Evolutionary conservation across 805 yeast genomes (phyloP), one percentile per base, ranked within the genome.

Genomic region (Saccharomycopsis lassenensis): DNA sequence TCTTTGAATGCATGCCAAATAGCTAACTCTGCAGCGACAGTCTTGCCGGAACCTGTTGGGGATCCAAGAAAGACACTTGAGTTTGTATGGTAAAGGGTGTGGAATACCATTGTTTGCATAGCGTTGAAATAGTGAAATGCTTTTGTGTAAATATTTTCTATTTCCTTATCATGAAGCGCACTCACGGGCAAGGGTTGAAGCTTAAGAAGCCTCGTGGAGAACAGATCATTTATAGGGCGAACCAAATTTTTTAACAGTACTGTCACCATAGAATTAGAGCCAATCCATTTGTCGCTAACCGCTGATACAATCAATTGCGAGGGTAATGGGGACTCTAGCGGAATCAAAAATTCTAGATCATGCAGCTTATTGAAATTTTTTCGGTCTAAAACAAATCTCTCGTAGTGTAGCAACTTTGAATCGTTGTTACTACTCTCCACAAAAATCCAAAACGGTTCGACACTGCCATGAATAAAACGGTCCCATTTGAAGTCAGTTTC

Each of bases 31-130:
- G 97, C 95, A 20, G 93, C 97, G 23, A 91, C 80, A 0, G 98
- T 91, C 56, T 91, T 91, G 47, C 99, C 99, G 0, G 96, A 89
- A 17, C 98, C 98, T 2, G 98, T 91, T 2, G 99, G 99, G 0
- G 97, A 86, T 7, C 99, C 99, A 30, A 91, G 83, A 55, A 91
- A 82, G 0, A 80, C 87, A 53, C 81, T 82, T 1, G 79, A 69
- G 44, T 80, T 72, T 1, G 79, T 61, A 55, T 91, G 76, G 59
- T 87, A 91, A 31, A 91, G 58, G 0, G 95, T 72, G 52, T 87
- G 94, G 60, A 91, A 91, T 0, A 80, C 71, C 97, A 89, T 89
- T 0, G 97, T 89, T 58, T 91, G 98, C 95, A 91, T 87, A 3
- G 98, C 97, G 53, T 91, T 91, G 67, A 91, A 91, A 57, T 82